phyloP scores from a whole-genome alignment of 2,329 filamentous ascomycete genomes.

The Pestalotiopsis fici region DNA sequence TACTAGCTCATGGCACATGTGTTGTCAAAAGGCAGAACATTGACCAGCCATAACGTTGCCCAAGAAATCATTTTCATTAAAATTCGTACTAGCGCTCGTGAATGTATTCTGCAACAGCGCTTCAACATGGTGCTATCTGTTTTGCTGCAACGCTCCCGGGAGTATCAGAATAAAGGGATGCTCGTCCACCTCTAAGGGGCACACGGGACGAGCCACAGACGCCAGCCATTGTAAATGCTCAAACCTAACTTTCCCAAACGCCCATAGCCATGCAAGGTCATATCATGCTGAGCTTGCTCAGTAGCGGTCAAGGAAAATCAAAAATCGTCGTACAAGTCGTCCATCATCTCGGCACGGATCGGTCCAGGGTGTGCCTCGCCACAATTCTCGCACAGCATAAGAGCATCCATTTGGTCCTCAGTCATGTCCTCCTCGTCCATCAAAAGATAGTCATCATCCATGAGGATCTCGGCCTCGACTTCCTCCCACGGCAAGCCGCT shows the following conservation, averaged over 20 bases:
- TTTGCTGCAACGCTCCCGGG: neutral
- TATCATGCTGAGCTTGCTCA: slow-evolving; percentile 6
- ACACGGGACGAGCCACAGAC: neutral
- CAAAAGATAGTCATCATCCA: slow-evolving; percentile 22
- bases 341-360: slow-evolving; percentile 26
- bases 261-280: neutral
- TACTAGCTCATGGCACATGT: neutral
- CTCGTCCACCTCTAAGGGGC: neutral
- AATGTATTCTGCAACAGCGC: neutral
- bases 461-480: slow-evolving; percentile 26
- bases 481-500: slow-evolving; percentile 30
- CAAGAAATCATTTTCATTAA: neutral
- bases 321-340: slow-evolving; percentile 17
- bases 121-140: neutral
- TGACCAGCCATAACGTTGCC: neutral
- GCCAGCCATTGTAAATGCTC: slow-evolving; percentile 1
- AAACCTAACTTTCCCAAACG: neutral
- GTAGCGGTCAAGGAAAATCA: slow-evolving; percentile 18
- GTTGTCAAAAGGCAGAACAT: neutral
- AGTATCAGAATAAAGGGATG: neutral
- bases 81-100: neutral
- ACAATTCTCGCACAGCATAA: slow-evolving; percentile 31
- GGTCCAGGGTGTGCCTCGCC: slow-evolving; percentile 29
- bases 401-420: slow-evolving; percentile 20
- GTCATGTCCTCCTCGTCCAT: slow-evolving; percentile 19